Evolutionary conservation across 2,329 filamentous ascomycete species (phyloP), one percentile per base, ranked within the genome.

Genomic region (Thermomyces lanuginosus): DNA sequence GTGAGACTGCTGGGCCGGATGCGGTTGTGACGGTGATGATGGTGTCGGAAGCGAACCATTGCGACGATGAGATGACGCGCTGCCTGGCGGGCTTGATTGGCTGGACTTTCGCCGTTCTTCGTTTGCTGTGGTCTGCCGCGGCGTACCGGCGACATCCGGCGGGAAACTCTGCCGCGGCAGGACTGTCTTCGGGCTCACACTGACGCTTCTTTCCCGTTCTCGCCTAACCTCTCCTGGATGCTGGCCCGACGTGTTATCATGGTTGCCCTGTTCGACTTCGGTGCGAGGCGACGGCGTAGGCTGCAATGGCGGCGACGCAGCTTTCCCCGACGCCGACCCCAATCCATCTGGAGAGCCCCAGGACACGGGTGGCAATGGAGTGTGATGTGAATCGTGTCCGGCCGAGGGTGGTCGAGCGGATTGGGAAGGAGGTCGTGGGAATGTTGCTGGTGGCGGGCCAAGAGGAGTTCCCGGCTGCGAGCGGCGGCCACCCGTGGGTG

Each of bases 141-240:
- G 31, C 27, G 39, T 29, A 10, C 36, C 31, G 7, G 39, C 33
- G 25, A 38, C 38, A 17, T 53, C 50, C 23, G 38, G 36, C 18
- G 36, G 36, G 10, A 39, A 31, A 29, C 44, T 44, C 22, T 46
- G 44, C 11, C 46, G 46, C 16, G 45, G 44, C 24, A 46, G 34
- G 26, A 46, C 48, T 18, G 78, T 82, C 54, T 81, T 83, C 16
- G 81, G 80, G 46, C 78, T 86, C 26, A 86, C 70, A 43, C 77
- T 84, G 28, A 76, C 50, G 46, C 74, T 80, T 26, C 66, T 61
- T 34, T 79, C 77, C 41, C 76, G 67, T 29, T 81, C 75, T 36
- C 63, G 63, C 25, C n/a, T n/a, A n/a, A n/a, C n/a, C n/a, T 63
- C 61, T 22, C 65, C 64, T 31, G 63, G 58, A 22, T 55, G 48